Evolutionary conservation across 1,284 basidiomycete genomes (phyloP), one percentile per base, ranked within the genome.

Genomic region (Sparassis latifolia): DNA sequence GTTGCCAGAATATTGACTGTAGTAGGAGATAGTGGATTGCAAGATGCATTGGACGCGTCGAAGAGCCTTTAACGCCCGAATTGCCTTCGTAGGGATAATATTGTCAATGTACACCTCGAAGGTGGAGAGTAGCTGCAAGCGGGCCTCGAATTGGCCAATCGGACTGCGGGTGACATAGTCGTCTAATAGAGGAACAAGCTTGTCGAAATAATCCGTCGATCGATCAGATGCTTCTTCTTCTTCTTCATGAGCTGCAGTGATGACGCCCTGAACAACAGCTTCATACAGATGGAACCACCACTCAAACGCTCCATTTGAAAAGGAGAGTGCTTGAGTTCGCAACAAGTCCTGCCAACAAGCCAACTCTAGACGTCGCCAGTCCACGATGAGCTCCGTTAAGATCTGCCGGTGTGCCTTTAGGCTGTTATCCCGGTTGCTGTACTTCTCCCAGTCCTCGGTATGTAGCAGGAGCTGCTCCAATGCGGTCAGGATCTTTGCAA

Each of bases 261-360:
- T 61, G 20, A 84, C 72, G 29, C 88, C 88, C 30, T 82, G 78
- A 55, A 96, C 72, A 30, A 82, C 67, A 3, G 84, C 79, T 57
- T 97, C 91, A 67, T 96, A 97, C 29, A 99, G 71, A 10, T 82
- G 81, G 77, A 98, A 92, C 86, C 94, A 98, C 86, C 92, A 98
- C 42, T 87, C 81, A 1, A 84, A 76, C n/a, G 81, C 78, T 12
- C 78, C 77, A 3, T 76, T 73, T 29, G 76, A 70, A 63, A 91
- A 94, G 3, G 70, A 68, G 20, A 62, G 67, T 4, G 76, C 74
- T 62, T 97, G 86, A 0, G 82, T 79, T 55, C 91, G 82, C 45
- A 99, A 74, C 6, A 99, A 73, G 30, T 75, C 75, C 53, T 86
- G 80, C 97, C 97, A 99, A 48, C 86, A 90, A 2, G 84, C 76